Conservation (phyloP, 1,284 basidiomycete genomes). For the Ganoderma sinense region DNA sequence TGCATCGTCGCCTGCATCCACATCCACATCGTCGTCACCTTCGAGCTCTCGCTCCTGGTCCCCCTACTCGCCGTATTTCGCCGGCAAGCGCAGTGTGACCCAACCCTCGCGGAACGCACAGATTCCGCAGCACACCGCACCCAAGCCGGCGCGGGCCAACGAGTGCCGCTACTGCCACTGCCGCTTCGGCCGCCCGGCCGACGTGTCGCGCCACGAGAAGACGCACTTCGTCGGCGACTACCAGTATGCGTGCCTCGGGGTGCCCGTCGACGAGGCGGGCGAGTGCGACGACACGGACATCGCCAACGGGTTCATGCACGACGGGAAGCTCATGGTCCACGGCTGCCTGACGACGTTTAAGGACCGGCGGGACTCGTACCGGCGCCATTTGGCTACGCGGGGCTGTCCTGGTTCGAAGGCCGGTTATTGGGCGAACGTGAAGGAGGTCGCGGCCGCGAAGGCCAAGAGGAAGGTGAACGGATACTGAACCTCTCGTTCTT, state of each 20-base stretch:
- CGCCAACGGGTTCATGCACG: background rate
- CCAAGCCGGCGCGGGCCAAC: conserved; percentile 33
- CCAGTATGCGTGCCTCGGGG: conserved; percentile 16
- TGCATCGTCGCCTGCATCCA: background rate
- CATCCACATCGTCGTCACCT: background rate
- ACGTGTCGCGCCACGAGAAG: conserved; percentile 59
- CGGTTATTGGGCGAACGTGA: background rate
- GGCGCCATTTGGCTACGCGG: background rate
- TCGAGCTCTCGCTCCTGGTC: background rate
- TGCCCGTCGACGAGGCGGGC: conserved; percentile 5
- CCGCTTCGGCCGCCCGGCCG: conserved; percentile 48
- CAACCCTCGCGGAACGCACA: background rate
- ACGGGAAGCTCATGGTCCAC: conserved; percentile 36
- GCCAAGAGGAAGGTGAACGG: background rate
- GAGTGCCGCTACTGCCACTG: conserved; percentile 33
- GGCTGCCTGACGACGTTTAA: conserved; percentile 62
- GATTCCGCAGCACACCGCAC: background rate
- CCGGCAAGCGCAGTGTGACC: background rate
- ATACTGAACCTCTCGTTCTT: background rate
- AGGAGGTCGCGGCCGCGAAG: background rate
- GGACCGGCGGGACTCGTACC: background rate
- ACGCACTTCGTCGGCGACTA: conserved; percentile 46
- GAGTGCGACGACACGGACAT: background rate
- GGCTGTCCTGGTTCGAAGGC: background rate
- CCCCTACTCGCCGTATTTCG: background rate